Evolutionary conservation across 805 yeast genomes (phyloP).

Genomic region (Kazachstania bromeliacearum): DNA sequence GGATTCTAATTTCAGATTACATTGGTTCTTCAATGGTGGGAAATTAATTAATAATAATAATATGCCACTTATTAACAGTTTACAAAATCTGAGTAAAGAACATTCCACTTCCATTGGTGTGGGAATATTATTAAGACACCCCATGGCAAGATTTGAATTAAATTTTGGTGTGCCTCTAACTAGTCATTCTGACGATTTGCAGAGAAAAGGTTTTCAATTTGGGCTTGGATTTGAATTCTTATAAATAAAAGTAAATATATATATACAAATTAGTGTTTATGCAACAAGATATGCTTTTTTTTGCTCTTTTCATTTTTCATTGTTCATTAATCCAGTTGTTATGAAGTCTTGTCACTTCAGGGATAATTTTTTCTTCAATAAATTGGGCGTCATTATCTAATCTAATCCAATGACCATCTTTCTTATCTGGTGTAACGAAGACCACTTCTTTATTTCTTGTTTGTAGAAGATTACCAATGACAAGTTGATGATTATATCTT

Average conservation of each 20-base stretch:
- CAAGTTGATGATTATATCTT: constrained; percentile 85
- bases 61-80: constrained; percentile 10
- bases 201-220: constrained; percentile 57
- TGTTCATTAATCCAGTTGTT: constrained; percentile 43
- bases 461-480: constrained; percentile 86
- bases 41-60: constrained; percentile 35
- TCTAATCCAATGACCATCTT: constrained; percentile 40
- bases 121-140: constrained; percentile 54
- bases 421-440: constrained; percentile 43
- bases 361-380: constrained; percentile 74
- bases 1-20: constrained; percentile 49
- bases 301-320: constrained; percentile 1
- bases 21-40: constrained; percentile 60
- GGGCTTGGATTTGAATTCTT: constrained; percentile 55
- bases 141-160: constrained; percentile 59
- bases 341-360: constrained; percentile 62
- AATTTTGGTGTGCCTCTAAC: constrained; percentile 54
- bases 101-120: constrained; percentile 49
- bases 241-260: constrained; percentile 20
- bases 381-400: constrained; percentile 31
- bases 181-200: constrained; percentile 39
- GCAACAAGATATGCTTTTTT: too few relatives aligned
- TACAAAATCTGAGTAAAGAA: constrained; percentile 25
- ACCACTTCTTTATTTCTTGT: constrained; percentile 83
- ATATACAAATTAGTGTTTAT: not conserved